Evolutionary conservation across 805 yeast genomes (phyloP), one percentile per base, ranked within the genome.

Genomic region (Wickerhamomyces alni): DNA sequence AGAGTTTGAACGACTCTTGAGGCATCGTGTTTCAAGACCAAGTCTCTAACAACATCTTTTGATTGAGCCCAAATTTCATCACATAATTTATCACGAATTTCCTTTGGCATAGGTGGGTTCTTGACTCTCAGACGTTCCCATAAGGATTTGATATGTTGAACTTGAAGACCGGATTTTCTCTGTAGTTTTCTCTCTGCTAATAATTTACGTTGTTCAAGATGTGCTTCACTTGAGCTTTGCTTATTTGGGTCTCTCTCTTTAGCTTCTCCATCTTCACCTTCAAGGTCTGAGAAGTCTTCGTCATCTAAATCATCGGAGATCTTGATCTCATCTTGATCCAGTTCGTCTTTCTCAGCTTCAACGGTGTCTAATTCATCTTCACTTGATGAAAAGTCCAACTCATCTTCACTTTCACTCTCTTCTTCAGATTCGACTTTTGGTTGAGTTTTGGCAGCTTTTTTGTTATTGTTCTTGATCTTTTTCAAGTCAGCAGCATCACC

Each of bases 1-100:
- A 91, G 73, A 2, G 97, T 88, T 65, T 91, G 99, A 31, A 91
- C 94, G 40, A 91, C 91, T 67, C 99, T 77, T 18, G 96, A 87
- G 9, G 97, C 91, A 69, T 91, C 98, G 59, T 91, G 99, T 68
- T 93, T 88, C 66, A 91, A 62, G 26, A 91, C 96, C 49, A 91
- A 72, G 54, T 91, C 97, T 46, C 76, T 75, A 41, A 88, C 73
- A 38, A 80, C 78, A 54, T 82, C 87, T 53, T 83, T 77, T 37
- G 94, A 70, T 44, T 87, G 71, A 18, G 73, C 80, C 96, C 96
- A 89, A 33, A 86, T 79, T 63, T 89, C 91, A 52, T 82, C 73
- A 51, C 89, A 78, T 38, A 88, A 68, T 61, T 82, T 82, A 46
- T 81, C 82, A 60, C 96, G 78, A 13, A 79, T 72, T 43, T 73